phyloP scores from a whole-genome alignment of 192 early-diverging fungal species.

The Umbelopsis vinacea region DNA sequence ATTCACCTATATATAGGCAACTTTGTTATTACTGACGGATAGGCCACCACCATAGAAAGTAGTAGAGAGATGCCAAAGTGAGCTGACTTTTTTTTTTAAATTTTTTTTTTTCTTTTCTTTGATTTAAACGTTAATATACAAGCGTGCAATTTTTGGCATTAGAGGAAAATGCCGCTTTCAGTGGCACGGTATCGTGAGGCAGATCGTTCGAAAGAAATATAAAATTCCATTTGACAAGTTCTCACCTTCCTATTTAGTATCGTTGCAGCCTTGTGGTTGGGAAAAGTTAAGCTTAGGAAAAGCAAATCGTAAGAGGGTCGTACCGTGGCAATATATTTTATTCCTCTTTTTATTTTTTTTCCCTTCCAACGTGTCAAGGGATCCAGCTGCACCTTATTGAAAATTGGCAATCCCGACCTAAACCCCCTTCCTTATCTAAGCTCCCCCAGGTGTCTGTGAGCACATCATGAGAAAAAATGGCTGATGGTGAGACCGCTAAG shows the following conservation, averaged over 20 bases:
- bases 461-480: neutral
- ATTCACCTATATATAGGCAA: neutral
- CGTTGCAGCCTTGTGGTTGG: slow-evolving; percentile 20
- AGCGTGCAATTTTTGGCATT: no score
- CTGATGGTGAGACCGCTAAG: neutral
- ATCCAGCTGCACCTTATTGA: slow-evolving; percentile 2
- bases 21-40: neutral
- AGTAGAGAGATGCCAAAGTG: no score
- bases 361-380: slow-evolving; percentile 2
- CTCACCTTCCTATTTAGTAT: neutral
- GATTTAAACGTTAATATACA: neutral
- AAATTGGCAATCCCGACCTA: slow-evolving; percentile 7
- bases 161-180: no score
- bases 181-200: neutral
- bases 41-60: no score
- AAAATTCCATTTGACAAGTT: slow-evolving; percentile 17
- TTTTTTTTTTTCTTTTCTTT: slow-evolving; percentile 2
- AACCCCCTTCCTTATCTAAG: slow-evolving; percentile 1
- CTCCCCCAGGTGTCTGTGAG: slow-evolving; percentile 2
- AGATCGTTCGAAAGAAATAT: neutral
- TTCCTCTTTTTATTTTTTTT: no score
- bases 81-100: no score
- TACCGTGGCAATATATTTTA: no score
- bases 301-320: no score
- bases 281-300: neutral